Conservation (phyloP, 805 yeast species). For the Komagataella ulmi region DNA sequence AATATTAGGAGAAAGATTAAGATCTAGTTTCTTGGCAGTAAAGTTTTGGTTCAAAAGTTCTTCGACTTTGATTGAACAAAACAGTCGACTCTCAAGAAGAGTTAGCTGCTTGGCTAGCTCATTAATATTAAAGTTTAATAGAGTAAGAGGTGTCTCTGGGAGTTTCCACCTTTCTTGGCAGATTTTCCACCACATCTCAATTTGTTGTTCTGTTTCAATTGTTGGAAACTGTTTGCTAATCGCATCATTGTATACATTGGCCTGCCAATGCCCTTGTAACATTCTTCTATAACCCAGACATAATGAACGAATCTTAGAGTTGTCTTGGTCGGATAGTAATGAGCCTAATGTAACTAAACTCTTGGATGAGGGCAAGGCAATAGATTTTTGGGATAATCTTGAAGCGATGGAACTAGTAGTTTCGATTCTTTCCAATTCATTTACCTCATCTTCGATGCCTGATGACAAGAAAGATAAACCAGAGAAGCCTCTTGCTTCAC, state of each 20-base stretch:
- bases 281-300: constrained; percentile 30
- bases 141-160: constrained; percentile 35
- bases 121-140: constrained; percentile 49
- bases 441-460: constrained; percentile 3
- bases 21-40: constrained; percentile 42
- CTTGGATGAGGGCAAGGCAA: neutral
- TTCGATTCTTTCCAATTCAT: constrained; percentile 1
- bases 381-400: neutral
- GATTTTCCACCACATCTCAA: constrained; percentile 33
- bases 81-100: constrained; percentile 54
- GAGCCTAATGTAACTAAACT: neutral
- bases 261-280: constrained; percentile 33
- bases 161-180: constrained; percentile 48
- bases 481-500: neutral
- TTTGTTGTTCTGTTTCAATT: constrained; percentile 19
- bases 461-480: constrained; percentile 1
- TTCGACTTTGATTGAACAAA: constrained; percentile 46
- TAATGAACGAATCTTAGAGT: neutral
- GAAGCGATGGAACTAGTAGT: constrained; percentile 1
- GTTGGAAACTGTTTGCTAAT: constrained; percentile 13
- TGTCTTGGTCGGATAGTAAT: neutral
- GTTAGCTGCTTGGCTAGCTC: constrained; percentile 73
- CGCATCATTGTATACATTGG: neutral
- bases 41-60: constrained; percentile 57
- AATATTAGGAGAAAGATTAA: constrained; percentile 51